Evolutionary conservation across 1,139 yeast species (phyloP), one percentile per base, ranked within the genome.

Genomic region (Sugiyamaella japonica): DNA sequence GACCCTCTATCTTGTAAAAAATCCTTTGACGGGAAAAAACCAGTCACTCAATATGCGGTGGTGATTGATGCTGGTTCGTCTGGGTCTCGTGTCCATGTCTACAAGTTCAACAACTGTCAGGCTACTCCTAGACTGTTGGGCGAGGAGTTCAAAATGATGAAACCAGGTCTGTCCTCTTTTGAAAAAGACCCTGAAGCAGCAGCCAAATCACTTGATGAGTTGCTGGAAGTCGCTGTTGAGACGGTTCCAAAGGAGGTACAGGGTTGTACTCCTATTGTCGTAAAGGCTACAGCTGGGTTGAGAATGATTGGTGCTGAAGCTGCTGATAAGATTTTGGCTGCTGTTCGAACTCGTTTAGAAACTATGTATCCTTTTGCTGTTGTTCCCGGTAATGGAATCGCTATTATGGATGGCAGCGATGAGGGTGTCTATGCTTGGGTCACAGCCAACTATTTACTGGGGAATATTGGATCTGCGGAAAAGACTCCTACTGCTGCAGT

Each of bases 361-460:
- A 73, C 75, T 1, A 84, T 88, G 61, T 93, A 82, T 70, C 98
- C 98, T 51, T 95, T 93, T 75, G 86, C 97, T 1, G 90, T 93
- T 42, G 96, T 90, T 48, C 80, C 78, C 8, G 89, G 85, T 49
- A 87, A 89, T 57, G 97, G 97, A 56, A 79, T 93, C 56, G 80
- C 91, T 9, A 86, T 93, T 65, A 91, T 93, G 97, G 93, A 88
- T 56, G 99, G 99, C 63, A 85, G 83, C 59, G 96, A 91, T 65
- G 99, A 93, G 75, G 99, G 99, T 70, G 97, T 93, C n/a, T 93
- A 83, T 67, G 99, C 99, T 1, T 93, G 99, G 99, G 86, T 93
- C 69, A 93, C 99, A 38, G 85, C 97, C 52, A 93, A 93, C 75
- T 93, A 85, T 70, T 76, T 93, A 61, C 79, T 93, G 63, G 97